Evolutionary conservation across 495 filamentous ascomycete species (phyloP), one percentile per base, ranked within the genome.

Genomic region (Apiosordaria backusii): DNA sequence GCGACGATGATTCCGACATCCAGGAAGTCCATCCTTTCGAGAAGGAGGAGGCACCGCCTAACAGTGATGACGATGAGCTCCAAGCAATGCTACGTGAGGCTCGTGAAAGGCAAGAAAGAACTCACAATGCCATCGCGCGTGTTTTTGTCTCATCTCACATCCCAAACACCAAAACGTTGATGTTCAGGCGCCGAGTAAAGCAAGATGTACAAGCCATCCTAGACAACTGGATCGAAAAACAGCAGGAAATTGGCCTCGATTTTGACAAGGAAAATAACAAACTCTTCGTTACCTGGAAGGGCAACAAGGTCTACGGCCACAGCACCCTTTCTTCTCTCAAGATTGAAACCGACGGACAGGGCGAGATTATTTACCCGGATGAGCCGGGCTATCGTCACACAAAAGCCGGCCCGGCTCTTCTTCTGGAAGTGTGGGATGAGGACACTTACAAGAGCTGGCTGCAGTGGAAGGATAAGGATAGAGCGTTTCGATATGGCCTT

Each of bases 201-300:
- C 71, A 75, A 29, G 40, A 35, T 19, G 57, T 76, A 13, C 62
- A 63, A 18, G 18, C 74, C 2, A 35, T 76, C 0, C 50, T 73
- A 1, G 50, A 64, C 3, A 68, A 63, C 1, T 76, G 70, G 71
- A 29, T 73, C 40, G 19, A 7, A 1, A 53, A 53, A 13, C 62
- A 71, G 22, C 45, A 3, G n/a, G 40, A n/a, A 23, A 19, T 40
- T 15, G 60, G 57, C 23, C 16, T 69, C 9, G 24, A 53, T 0
- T 55, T 71, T 13, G 25, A 61, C n/a, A 40, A 61, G 1, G 65
- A 69, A 2, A 52, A 69, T 0, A 50, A 76, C 23, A 72, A 78
- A 6, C 78, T 97, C 9, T 90, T 92, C 69, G 76, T 97, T 18
- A 94, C 90, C 2, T 97, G 92, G 89, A 89, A 87, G 61, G 85